Evolutionary conservation across 352 stramenopile species (phyloP).

Genomic region (Pythium pyrilobum): DNA sequence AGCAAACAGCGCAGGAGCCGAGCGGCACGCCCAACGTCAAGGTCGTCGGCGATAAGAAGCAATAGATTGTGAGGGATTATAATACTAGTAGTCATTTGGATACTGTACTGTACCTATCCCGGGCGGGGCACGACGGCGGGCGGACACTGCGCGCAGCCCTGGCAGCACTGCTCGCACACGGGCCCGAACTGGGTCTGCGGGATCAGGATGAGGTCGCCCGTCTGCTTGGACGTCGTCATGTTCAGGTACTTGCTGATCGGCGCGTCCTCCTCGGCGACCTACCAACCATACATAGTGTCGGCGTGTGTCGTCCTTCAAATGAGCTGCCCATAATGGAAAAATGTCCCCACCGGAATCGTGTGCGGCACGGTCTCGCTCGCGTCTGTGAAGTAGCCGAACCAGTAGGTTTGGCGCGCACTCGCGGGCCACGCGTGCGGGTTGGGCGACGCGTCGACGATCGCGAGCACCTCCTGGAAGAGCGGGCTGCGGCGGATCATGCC

Average conservation of each 20-base stretch:
- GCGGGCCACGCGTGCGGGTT: constrained; percentile 63
- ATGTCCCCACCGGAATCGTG: constrained; percentile 32
- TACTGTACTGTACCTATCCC: too few relatives aligned
- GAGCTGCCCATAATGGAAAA: neutral
- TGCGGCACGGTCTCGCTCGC: constrained; percentile 31
- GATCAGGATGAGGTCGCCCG: constrained; percentile 63
- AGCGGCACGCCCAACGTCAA: constrained; percentile 23
- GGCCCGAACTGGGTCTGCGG: constrained; percentile 77
- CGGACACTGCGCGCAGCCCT: constrained; percentile 45
- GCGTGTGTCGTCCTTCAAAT: too few relatives aligned
- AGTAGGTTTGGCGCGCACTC: constrained; percentile 70
- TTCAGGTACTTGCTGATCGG: constrained; percentile 52
- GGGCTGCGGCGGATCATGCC: constrained; percentile 60
- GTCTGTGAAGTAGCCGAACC: constrained; percentile 60
- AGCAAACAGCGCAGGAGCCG: neutral
- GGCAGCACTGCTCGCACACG: constrained; percentile 62
- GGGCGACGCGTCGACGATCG: constrained; percentile 45
- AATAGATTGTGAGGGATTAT: too few relatives aligned
- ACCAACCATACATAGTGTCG: neutral
- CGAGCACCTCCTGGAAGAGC: constrained; percentile 74
- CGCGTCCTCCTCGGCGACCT: constrained; percentile 38
- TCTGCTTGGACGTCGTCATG: constrained; percentile 68
- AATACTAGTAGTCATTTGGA: neutral
- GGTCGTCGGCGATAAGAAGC: constrained; percentile 31
- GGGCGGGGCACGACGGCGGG: too few relatives aligned